phyloP scores from a whole-genome alignment of 1,284 basidiomycete genomes.

The Malassezia japonica region DNA sequence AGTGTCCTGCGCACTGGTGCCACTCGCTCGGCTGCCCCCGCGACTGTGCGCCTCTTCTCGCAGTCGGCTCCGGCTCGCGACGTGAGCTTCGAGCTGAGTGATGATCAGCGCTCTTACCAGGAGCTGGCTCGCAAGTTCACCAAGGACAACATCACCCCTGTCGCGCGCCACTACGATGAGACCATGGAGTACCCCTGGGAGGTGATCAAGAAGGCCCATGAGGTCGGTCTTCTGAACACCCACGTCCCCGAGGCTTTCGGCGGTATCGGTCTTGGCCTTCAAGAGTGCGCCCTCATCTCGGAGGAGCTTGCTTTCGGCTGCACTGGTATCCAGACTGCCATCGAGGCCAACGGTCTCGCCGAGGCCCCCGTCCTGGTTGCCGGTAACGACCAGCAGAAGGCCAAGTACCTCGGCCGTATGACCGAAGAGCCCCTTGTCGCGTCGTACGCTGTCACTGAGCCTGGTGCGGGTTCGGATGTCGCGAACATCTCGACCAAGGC shows the following conservation, averaged over 20 bases:
- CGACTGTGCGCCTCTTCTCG: slow-evolving; percentile 13
- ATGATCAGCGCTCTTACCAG: slow-evolving; percentile 49
- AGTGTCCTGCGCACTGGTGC: not conserved
- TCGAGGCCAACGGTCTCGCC: slow-evolving; percentile 53
- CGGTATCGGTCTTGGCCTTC: slow-evolving; percentile 52
- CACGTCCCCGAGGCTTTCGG: slow-evolving; percentile 52
- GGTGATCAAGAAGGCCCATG: slow-evolving; percentile 54
- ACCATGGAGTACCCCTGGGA: slow-evolving; percentile 53
- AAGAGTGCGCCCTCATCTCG: slow-evolving; percentile 53
- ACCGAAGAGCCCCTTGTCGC: slow-evolving; percentile 55
- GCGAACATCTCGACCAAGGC: slow-evolving; percentile 50
- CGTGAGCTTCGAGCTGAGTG: slow-evolving; percentile 41
- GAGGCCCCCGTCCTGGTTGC: slow-evolving; percentile 54
- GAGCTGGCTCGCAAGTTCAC: slow-evolving; percentile 53
- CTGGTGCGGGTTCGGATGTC: slow-evolving; percentile 55
- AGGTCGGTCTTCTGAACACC: slow-evolving; percentile 39
- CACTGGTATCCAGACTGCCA: slow-evolving; percentile 54
- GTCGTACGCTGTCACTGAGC: slow-evolving; percentile 55
- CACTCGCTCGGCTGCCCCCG: not conserved
- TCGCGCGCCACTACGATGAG: slow-evolving; percentile 49
- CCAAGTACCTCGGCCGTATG: slow-evolving; percentile 56
- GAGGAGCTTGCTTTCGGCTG: slow-evolving; percentile 54
- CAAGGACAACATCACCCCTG: slow-evolving; percentile 53
- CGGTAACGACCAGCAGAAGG: slow-evolving; percentile 52
- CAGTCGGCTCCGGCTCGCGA: slow-evolving; percentile 4